Evolutionary conservation across 257 asterid genomes (phyloP).

Genomic region (Plantago major): DNA sequence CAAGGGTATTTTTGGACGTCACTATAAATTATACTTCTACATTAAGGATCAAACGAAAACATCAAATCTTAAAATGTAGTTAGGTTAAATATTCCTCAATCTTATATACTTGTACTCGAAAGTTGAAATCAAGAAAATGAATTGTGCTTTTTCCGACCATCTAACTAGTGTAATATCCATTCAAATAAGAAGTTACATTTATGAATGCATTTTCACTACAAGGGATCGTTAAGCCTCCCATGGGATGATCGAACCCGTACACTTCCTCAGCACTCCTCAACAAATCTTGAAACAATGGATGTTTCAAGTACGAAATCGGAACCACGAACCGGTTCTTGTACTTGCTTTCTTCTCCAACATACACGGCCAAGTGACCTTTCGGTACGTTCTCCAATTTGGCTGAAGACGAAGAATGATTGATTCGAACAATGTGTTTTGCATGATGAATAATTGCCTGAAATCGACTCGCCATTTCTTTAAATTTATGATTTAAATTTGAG

Average conservation of each 20-base stretch:
- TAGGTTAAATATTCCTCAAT: too few species aligned
- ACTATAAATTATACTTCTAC: too few species aligned
- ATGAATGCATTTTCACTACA: constrained; percentile 41
- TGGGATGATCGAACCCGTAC: constrained; percentile 50
- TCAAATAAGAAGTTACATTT: constrained; percentile 30
- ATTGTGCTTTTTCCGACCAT: background rate
- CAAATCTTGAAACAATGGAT: constrained; percentile 39
- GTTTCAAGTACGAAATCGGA: constrained; percentile 41
- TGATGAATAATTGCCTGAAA: constrained; percentile 22
- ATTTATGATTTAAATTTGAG: background rate
- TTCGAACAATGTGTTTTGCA: constrained; percentile 21
- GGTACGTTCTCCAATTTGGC: constrained; percentile 27
- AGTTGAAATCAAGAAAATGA: too few species aligned
- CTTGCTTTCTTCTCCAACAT: constrained; percentile 31
- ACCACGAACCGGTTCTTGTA: constrained; percentile 29
- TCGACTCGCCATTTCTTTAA: constrained; percentile 25
- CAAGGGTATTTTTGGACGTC: too few species aligned
- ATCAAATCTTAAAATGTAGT: too few species aligned
- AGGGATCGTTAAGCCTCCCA: constrained; percentile 56
- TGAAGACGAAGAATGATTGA: constrained; percentile 14
- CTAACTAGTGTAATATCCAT: background rate
- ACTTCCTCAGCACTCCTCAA: constrained; percentile 43
- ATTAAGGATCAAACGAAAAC: too few species aligned
- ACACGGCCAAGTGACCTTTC: constrained; percentile 50
- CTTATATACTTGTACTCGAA: too few species aligned